Conservation (phyloP, 1,284 basidiomycete species). For the Hypsizygus ulmarius region DNA sequence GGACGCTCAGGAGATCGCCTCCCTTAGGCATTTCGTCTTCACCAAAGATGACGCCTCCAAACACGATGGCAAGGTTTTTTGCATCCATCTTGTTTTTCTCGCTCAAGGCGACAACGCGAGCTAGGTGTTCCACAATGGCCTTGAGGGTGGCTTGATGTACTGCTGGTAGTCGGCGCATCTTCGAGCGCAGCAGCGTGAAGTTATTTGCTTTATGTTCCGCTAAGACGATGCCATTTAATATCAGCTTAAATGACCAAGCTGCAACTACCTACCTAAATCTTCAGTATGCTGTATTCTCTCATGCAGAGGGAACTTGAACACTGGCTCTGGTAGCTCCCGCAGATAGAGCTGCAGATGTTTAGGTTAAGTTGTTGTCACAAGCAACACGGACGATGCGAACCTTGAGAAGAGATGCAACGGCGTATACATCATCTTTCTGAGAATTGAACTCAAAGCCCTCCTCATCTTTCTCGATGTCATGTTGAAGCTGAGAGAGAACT, state of each 20-base stretch:
- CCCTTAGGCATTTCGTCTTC: slow-evolving; percentile 83
- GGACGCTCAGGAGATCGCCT: slow-evolving; percentile 70
- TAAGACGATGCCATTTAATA: slow-evolving; percentile 26
- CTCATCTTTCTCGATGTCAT: slow-evolving; percentile 90
- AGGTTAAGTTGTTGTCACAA: not conserved
- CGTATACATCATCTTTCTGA: slow-evolving; percentile 80
- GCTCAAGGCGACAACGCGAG: slow-evolving; percentile 66
- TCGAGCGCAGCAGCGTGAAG: slow-evolving; percentile 72
- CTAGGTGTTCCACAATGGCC: slow-evolving; percentile 85
- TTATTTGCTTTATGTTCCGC: slow-evolving; percentile 71
- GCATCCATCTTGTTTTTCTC: slow-evolving; percentile 94
- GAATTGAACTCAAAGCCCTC: slow-evolving; percentile 76
- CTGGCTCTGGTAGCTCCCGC: slow-evolving; percentile 87
- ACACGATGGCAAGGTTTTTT: slow-evolving; percentile 86
- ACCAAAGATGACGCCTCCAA: slow-evolving; percentile 83
- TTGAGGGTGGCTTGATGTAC: slow-evolving; percentile 91
- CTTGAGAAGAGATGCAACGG: slow-evolving; percentile 91
- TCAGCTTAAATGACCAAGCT: not conserved
- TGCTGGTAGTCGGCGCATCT: slow-evolving; percentile 79
- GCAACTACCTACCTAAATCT: slow-evolving; percentile 53
- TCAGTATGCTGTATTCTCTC: slow-evolving; percentile 86
- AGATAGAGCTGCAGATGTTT: slow-evolving; percentile 64
- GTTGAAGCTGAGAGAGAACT: slow-evolving; percentile 59
- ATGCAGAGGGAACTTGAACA: slow-evolving; percentile 83
- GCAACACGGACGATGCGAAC: slow-evolving; percentile 37